phyloP scores from a whole-genome alignment of 805 yeast genomes.

The Schwanniomyces occidentalis region DNA sequence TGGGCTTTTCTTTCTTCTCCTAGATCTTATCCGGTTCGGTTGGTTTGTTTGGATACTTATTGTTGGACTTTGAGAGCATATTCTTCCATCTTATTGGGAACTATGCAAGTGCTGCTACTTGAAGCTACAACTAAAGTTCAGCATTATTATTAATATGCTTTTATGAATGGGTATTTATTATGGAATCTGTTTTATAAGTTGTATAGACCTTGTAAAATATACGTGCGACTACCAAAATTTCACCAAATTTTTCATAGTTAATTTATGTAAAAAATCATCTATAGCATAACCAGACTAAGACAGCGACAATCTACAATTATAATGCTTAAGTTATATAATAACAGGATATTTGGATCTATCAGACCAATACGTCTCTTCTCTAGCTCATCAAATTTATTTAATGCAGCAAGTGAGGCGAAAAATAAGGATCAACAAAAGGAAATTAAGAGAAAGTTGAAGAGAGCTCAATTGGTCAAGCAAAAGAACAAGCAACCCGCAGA shows the following conservation, averaged over 20 bases:
- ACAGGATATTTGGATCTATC: slow-evolving; percentile 3
- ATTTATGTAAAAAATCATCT: no score
- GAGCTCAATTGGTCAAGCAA: slow-evolving; percentile 21
- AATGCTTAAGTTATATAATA: slow-evolving; percentile 5
- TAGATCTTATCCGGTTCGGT: no score
- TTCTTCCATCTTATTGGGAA: no score
- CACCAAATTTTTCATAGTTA: slow-evolving; percentile 1
- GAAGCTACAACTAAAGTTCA: no score
- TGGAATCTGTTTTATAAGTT: not conserved
- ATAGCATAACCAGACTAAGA: no score
- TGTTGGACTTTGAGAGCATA: no score
- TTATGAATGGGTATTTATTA: not conserved
- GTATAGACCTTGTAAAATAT: not conserved
- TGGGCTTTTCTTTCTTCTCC: no score
- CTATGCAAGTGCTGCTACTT: no score
- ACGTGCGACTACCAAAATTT: not conserved
- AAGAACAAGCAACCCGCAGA: slow-evolving; percentile 39
- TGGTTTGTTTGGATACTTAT: no score
- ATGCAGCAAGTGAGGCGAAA: slow-evolving; percentile 4
- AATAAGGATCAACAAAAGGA: slow-evolving; percentile 14
- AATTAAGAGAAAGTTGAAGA: slow-evolving; percentile 21
- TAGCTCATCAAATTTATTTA: slow-evolving; percentile 2
- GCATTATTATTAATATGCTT: no score
- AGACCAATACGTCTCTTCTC: slow-evolving; percentile 6
- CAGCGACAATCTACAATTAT: not conserved